phyloP scores from a whole-genome alignment of 345 rosid species.

The Eucalyptus erythrocorys region DNA sequence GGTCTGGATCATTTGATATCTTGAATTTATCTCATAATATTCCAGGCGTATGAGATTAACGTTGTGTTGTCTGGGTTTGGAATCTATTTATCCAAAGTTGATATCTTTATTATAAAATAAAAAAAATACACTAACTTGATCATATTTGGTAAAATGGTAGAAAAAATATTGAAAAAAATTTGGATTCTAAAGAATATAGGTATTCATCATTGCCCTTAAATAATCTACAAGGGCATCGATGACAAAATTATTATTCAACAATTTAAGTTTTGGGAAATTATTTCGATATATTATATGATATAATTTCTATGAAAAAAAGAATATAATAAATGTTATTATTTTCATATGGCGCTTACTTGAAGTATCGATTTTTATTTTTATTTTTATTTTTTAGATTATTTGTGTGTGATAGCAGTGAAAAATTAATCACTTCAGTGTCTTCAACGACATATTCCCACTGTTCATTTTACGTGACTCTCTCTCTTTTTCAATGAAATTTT shows the following conservation, averaged over 20 bases:
- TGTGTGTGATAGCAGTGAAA: not conserved
- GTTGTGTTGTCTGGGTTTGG: not conserved
- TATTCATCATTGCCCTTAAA: not conserved
- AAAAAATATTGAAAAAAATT: not conserved
- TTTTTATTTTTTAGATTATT: not conserved
- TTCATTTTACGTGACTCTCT: no score
- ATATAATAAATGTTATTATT: not conserved
- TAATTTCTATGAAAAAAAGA: not conserved
- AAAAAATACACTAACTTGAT: not conserved
- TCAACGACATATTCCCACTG: fast-evolving
- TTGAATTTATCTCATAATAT: not conserved
- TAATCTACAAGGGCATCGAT: not conserved
- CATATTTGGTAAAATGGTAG: not conserved
- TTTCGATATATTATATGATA: not conserved
- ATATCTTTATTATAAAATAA: not conserved
- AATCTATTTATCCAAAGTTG: not conserved
- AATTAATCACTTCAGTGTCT: not conserved
- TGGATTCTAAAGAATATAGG: not conserved
- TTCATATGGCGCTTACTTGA: no score
- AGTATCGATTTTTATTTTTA: no score
- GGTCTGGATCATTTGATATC: not conserved
- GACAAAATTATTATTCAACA: not conserved
- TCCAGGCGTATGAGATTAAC: not conserved
- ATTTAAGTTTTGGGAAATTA: not conserved
- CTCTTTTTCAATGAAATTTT: not conserved